Base-by-base conservation (phyloP, 495 filamentous ascomycete genomes). In the Chaetomium fimeti region DNA sequence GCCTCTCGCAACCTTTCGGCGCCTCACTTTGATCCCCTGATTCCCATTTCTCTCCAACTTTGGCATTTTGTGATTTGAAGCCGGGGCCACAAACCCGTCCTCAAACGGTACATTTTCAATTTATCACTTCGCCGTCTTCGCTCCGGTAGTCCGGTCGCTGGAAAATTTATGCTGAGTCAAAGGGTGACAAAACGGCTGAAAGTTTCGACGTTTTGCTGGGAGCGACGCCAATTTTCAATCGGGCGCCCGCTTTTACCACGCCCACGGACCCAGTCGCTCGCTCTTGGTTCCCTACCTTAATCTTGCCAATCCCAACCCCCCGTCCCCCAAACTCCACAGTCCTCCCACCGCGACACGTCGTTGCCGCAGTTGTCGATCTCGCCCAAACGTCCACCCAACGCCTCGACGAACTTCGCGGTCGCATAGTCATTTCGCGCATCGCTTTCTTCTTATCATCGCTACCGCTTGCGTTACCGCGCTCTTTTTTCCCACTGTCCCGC, bases 271-370 rank as follows among this genome's bases (percentile, higher is more conserved):
- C 56, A 64, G 55, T 61, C 59, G 47, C 66, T 53, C 57, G 43
- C 42, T 58, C 57, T 65, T 58, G 47, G 57, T n/a, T 53, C 32
- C 52, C 53, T 5, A 36, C 43, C 27, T 60, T 40, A 48, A 51
- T 59, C 29, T 55, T 63, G 64, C 60, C 61, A 67, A 56, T 66
- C 63, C 71, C 71, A 75, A 71, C 69, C 72, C 72, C 72, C 68
- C 69, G 64, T 66, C 65, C 42, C n/a, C 61, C 62, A 72, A 68
- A 73, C 69, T 75, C 73, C 71, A 75, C 71, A 69, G 59, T 67
- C 66, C 68, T 65, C 63, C 55, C 54, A 71, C 68, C 69, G 68
- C 71, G 71, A 73, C 72, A 71, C 72, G 72, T 70, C 72, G 68
- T 62, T 62, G 69, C 66, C 67, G 62, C 68, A 62, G 52, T 55